Base-by-base conservation (phyloP, 345 rosid genomes). In the Sonneratia caseolaris region DNA sequence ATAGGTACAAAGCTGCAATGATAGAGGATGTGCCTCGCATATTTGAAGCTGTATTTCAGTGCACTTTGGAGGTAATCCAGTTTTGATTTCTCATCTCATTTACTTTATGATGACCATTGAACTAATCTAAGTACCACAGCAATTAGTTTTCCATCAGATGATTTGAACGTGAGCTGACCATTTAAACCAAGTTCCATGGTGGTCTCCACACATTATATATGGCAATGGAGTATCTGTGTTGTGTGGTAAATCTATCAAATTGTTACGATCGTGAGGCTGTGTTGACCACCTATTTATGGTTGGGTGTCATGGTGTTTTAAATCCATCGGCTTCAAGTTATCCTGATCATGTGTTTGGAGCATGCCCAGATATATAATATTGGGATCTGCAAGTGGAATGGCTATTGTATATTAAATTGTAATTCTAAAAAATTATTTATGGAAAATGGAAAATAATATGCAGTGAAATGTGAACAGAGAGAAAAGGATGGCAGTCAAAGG, bases 11-110 rank as follows among this genome's bases (percentile, higher is more conserved):
- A 77, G 89, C 81, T 68, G 86, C 90, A 74, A 96, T 96, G 99
- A 84, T 92, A 71, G 99, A 96, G 45, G 99, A 96, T 67, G 98
- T 96, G 55, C 95, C 99, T 43, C 87, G 93, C 61, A 91, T 96
- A 79, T 96, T 96, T 85, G 98, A 96, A 87, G 99, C 98, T 69
- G 86, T 96, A 74, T 96, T 96, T 82, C 98, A 92, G 81, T 96
- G 99, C 81, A 92, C 99, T 35, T 81, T 96, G 61, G 99, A 96
- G 98, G 99, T 96, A 68, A n/a, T 42, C 19, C 5, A 0, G 36
- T 27, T 68, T 48, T 68, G 21, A 13, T 10, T 43, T 19, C 18
- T 13, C 45, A 43, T 68, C 18, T 43, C 18, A n/a, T 43, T 16
- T 62, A 12, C 16, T 22, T 61, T 22, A 61, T 11, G 24, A 27